Percentiles rank a stretch among this genome's conserved stretches.
Evolutionary conservation across 495 filamentous ascomycete species (phyloP).

Genomic region (Penicillium maclennaniae): DNA sequence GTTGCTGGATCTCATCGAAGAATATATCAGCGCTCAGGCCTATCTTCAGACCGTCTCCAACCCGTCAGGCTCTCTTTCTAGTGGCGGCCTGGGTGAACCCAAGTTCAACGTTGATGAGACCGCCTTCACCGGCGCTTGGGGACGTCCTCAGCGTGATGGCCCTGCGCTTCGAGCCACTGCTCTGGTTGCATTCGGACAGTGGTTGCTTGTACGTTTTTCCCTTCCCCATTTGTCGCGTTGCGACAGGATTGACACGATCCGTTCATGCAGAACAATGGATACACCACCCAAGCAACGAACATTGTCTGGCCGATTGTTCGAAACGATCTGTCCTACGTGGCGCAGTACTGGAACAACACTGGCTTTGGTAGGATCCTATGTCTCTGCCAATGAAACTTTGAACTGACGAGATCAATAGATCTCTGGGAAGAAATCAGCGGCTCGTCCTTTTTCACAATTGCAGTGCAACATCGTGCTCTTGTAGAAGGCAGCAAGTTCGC

Average conservation of each 20-base stretch:
- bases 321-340: constrained; percentile 67
- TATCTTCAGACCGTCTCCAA: constrained; percentile 58
- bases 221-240: neutral
- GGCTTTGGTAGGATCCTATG: constrained; percentile 42
- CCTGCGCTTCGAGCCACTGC: constrained; percentile 66
- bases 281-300: constrained; percentile 24
- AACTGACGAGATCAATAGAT: constrained; percentile 32
- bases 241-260: neutral
- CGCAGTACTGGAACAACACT: constrained; percentile 67
- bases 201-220: constrained; percentile 28
- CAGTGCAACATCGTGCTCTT: constrained; percentile 47
- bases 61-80: constrained; percentile 52
- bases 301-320: constrained; percentile 58
- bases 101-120: constrained; percentile 54
- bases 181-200: constrained; percentile 41
- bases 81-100: constrained; percentile 43
- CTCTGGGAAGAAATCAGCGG: constrained; percentile 69
- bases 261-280: constrained; percentile 22
- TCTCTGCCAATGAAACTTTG: neutral
- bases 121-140: constrained; percentile 63
- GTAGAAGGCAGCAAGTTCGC: constrained; percentile 59
- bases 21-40: constrained; percentile 56
- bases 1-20: constrained; percentile 52
- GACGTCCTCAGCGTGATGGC: constrained; percentile 68
- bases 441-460: constrained; percentile 56